These are phyloP conservation scores for Scheffersomyces stambukii DNA, from an alignment of 1,139 yeast species.

Conservation along the genomic window DNA sequence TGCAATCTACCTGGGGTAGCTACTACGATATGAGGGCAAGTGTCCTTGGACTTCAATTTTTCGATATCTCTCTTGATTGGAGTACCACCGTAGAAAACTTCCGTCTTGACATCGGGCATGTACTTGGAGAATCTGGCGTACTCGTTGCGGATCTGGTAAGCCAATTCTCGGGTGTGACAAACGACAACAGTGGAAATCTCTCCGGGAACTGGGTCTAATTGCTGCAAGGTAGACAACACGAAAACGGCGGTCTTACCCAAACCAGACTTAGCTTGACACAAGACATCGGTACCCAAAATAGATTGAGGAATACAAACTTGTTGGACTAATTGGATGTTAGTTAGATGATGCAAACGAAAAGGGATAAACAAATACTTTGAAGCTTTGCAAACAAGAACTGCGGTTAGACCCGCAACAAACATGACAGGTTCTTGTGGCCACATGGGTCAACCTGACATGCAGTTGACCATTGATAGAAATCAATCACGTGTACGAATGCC, in stretches of 20 bases:
- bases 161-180: slow-evolving; percentile 98
- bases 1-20: slow-evolving; percentile 98
- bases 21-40: slow-evolving; percentile 94
- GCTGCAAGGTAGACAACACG: slow-evolving; percentile 93
- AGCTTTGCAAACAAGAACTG: no score
- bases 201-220: slow-evolving; percentile 96
- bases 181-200: slow-evolving; percentile 91
- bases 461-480: no score
- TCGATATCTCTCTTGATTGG: slow-evolving; percentile 85
- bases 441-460: no score
- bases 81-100: slow-evolving; percentile 96
- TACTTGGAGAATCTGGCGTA: slow-evolving; percentile 97
- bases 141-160: slow-evolving; percentile 97
- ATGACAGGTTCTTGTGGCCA: no score
- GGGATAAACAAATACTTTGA: slow-evolving; percentile 2
- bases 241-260: slow-evolving; percentile 98
- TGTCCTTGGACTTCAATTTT: slow-evolving; percentile 84
- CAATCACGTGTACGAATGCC: no score
- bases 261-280: slow-evolving; percentile 99
- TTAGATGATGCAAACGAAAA: slow-evolving; percentile 2
- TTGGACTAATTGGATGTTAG: slow-evolving; percentile 54
- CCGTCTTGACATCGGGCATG: slow-evolving; percentile 96
- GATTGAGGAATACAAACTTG: slow-evolving; percentile 99
- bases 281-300: slow-evolving; percentile 93
- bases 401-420: no score